phyloP scores from a whole-genome alignment of 2,329 filamentous ascomycete genomes.

The Colletotrichum sp. region DNA sequence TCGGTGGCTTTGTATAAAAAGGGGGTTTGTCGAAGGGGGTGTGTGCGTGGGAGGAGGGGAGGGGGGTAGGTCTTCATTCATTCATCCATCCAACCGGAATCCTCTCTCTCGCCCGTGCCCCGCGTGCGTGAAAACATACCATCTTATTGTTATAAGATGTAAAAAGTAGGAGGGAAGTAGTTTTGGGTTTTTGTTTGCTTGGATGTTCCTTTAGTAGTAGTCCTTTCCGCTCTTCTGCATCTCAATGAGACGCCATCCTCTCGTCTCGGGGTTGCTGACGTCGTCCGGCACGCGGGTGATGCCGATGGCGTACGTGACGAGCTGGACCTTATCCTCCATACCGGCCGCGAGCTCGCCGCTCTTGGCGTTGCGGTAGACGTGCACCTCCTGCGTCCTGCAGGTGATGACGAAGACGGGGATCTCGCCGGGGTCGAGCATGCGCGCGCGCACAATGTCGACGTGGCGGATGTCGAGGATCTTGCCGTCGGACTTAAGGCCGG shows the following conservation, averaged over 20 bases:
- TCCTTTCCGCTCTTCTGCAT: constrained; percentile 98
- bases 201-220: constrained; percentile 58
- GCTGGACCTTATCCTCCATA: constrained; percentile 98
- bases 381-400: constrained; percentile 95
- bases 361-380: constrained; percentile 95
- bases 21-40: not conserved
- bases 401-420: constrained; percentile 97
- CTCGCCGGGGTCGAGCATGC: constrained; percentile 84
- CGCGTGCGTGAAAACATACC: not conserved
- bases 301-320: constrained; percentile 97
- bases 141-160: not conserved
- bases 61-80: not conserved
- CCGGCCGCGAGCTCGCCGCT: constrained; percentile 87
- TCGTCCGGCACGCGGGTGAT: constrained; percentile 94
- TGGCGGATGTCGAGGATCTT: constrained; percentile 94
- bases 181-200: not conserved
- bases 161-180: not conserved
- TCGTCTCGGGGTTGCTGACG: constrained; percentile 94
- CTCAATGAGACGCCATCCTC: constrained; percentile 97
- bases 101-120: not conserved
- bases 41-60: not conserved
- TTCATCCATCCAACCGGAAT: not conserved
- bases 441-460: constrained; percentile 84
- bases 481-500: constrained; percentile 92
- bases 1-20: not conserved